Evolutionary conservation across 106 monocot species (phyloP).

Genomic region (Platanthera guangdongensis): DNA sequence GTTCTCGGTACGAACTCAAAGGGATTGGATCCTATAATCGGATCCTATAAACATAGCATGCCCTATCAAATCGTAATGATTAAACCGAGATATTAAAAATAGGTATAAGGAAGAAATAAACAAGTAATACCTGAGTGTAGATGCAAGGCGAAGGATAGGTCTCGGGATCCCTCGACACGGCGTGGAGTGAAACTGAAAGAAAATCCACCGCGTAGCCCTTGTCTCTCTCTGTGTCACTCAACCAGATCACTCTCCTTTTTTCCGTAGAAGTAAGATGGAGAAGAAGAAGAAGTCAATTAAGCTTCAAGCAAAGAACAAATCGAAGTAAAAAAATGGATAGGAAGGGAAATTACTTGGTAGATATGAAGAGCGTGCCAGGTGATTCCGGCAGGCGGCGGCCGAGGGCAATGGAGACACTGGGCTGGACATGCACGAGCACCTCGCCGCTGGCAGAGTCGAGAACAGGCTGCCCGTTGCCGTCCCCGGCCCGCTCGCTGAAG

Average conservation of each 20-base stretch:
- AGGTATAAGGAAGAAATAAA: background rate
- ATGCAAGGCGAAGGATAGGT: slow-evolving; percentile 77
- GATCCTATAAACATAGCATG: too few relatives aligned
- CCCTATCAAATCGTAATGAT: background rate
- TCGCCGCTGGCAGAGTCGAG: slow-evolving; percentile 49
- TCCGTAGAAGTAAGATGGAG: background rate
- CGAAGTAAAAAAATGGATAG: background rate
- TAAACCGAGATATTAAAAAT: background rate
- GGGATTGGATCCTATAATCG: too few relatives aligned
- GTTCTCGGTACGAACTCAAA: too few relatives aligned
- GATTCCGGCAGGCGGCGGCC: slow-evolving; percentile 31
- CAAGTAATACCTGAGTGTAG: slow-evolving; percentile 59
- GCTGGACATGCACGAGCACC: slow-evolving; percentile 61
- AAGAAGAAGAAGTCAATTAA: background rate
- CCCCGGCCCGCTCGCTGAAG: slow-evolving; percentile 35
- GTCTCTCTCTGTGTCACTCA: slow-evolving; percentile 52
- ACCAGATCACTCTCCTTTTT: slow-evolving; percentile 75
- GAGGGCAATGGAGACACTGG: slow-evolving; percentile 45
- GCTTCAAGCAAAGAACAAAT: background rate
- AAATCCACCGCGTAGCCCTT: slow-evolving; percentile 89
- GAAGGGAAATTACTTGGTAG: slow-evolving; percentile 31
- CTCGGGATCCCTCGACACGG: slow-evolving; percentile 84
- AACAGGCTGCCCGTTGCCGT: slow-evolving; percentile 29
- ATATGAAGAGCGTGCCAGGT: slow-evolving; percentile 66
- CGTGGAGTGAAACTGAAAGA: slow-evolving; percentile 72